Conservation (phyloP, 495 filamentous ascomycete species). For the Thermothielavioides terrestris region DNA sequence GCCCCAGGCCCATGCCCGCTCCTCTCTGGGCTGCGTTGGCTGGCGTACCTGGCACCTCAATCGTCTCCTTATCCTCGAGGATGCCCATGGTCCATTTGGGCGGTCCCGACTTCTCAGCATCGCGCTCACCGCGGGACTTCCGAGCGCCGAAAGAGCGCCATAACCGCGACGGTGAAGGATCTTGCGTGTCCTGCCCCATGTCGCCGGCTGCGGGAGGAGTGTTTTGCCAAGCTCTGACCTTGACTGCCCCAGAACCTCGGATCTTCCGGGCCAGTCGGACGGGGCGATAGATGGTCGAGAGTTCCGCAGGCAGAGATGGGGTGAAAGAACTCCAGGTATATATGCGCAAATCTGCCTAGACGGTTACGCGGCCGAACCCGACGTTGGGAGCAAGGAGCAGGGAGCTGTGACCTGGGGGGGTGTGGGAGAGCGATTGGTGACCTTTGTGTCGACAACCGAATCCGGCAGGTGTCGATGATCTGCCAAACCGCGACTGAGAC, state of each 20-base stretch:
- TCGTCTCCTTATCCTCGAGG: conserved; percentile 70
- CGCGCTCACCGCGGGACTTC: conserved; percentile 1
- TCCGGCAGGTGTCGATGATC: background rate
- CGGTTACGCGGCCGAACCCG: too few species aligned
- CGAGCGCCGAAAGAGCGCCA: conserved; percentile 14
- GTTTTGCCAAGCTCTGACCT: background rate
- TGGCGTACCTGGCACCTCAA: conserved; percentile 81
- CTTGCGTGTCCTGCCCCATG: conserved; percentile 8
- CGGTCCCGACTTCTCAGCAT: conserved; percentile 10
- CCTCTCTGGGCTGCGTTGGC: too few species aligned
- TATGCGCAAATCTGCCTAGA: too few species aligned
- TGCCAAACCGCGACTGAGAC: conserved; percentile 1
- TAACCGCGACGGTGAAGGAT: conserved; percentile 2
- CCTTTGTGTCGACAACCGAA: background rate
- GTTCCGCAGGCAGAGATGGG: too few species aligned
- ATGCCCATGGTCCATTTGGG: conserved; percentile 70
- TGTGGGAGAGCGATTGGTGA: too few species aligned
- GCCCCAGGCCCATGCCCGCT: too few species aligned
- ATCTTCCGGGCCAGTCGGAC: too few species aligned
- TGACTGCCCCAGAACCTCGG: too few species aligned
- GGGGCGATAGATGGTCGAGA: too few species aligned
- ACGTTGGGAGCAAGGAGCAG: background rate
- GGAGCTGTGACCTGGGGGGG: too few species aligned
- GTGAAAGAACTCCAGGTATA: too few species aligned
- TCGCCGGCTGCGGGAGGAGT: background rate